Evolutionary conservation across 2,329 filamentous ascomycete genomes (phyloP), one percentile per base, ranked within the genome.

Genomic region (Phialocephala subalpina): DNA sequence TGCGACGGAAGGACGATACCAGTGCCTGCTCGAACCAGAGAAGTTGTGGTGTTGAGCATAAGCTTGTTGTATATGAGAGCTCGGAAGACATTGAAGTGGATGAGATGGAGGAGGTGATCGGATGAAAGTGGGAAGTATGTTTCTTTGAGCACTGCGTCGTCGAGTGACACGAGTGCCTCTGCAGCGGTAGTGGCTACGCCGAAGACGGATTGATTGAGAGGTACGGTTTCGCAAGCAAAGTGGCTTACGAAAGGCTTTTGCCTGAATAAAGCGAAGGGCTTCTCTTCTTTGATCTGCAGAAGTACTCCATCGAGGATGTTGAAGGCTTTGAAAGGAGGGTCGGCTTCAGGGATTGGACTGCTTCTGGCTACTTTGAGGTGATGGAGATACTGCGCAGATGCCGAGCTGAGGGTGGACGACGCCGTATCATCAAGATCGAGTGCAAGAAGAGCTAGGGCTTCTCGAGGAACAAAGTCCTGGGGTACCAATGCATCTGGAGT

Each of bases 41-140:
- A 38, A 11, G 69, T 66, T 42, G 58, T 38, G 36, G 11, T 35
- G 20, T 38, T 61, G 2, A 73, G 55, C 12, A 72, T 12, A 18
- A 33, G 27, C 62, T 73, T 73, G 56, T 71, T 72, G 20, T 60
- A 60, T 29, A 68, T 64, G 5, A 72, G 60, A 18, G 62, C 71
- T 1, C 70, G 67, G 49, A 67, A 70, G 27, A 71, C 67, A 45
- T 73, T 73, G 53, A 68, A 64, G 49, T 73, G 69, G 27, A 72
- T 70, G 45, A 73, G 70, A 59, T 69, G 69, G 14, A 73, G 62
- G 12, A 73, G 62, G 33, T 73, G 71, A 57, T 73, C 71, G n/a
- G 70, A 66, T 12, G 66, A 67, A 16, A 53, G 49, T 18, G 49
- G 49, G 49, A 53, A 53, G 49, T 33, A 53, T 1, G 27, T 53